Evolutionary conservation across 257 asterid genomes (phyloP).

Genomic region (Sherardia arvensis): DNA sequence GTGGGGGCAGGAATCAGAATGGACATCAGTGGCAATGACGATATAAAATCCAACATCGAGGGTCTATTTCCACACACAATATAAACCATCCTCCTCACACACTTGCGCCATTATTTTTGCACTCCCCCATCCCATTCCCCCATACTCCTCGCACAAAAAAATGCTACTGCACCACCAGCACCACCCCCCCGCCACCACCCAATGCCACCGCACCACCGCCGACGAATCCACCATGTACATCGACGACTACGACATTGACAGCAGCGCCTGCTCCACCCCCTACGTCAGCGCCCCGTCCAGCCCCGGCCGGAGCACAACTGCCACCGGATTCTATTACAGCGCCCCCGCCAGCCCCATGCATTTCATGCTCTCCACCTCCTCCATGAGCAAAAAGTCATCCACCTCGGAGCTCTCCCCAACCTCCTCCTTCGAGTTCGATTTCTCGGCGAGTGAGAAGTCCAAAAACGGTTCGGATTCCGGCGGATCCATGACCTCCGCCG

Average conservation of each 20-base stretch:
- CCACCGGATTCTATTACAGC: slow-evolving; percentile 61
- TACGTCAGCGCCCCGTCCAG: slow-evolving; percentile 91
- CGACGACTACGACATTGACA: slow-evolving; percentile 45
- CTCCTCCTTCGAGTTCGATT: slow-evolving; percentile 57
- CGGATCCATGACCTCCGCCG: slow-evolving; percentile 77
- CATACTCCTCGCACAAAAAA: slow-evolving; percentile 15
- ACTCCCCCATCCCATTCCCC: slow-evolving; percentile 5
- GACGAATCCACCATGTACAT: slow-evolving; percentile 17
- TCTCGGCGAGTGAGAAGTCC: slow-evolving; percentile 30
- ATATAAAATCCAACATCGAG: slow-evolving; percentile 18
- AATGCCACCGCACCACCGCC: background rate
- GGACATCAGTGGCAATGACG: slow-evolving; percentile 27
- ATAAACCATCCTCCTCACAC: background rate
- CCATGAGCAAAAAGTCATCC: background rate
- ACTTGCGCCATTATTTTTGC: slow-evolving; percentile 12
- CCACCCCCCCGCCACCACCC: slow-evolving; percentile 21
- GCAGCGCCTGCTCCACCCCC: slow-evolving; percentile 86
- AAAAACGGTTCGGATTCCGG: slow-evolving; percentile 23
- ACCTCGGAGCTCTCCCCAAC: slow-evolving; percentile 12
- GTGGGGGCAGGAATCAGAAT: background rate
- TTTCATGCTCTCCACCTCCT: slow-evolving; percentile 33
- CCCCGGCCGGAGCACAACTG: slow-evolving; percentile 48
- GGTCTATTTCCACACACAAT: slow-evolving; percentile 11
- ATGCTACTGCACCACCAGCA: slow-evolving; percentile 32
- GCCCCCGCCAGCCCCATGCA: slow-evolving; percentile 95